phyloP scores from a whole-genome alignment of 1,139 yeast species.

The Geotrichum europaeum region DNA sequence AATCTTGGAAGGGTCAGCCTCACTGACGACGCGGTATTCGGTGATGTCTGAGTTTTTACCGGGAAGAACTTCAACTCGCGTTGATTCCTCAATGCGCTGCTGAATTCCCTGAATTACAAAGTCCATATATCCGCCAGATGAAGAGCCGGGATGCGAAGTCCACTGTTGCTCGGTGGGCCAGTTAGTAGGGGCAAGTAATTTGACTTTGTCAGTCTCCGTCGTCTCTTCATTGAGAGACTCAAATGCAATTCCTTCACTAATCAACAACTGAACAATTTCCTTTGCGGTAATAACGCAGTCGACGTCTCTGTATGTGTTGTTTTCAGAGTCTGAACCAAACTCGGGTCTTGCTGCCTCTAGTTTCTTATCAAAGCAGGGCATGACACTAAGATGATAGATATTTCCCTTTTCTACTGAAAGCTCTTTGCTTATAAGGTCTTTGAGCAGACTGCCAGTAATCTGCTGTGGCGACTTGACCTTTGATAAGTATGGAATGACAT shows the following conservation, averaged over 20 bases:
- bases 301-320: conserved; percentile 51
- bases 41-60: conserved; percentile 76
- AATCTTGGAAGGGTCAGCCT: conserved; percentile 32
- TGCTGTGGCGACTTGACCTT: conserved; percentile 85
- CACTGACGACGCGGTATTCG: conserved; percentile 54
- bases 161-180: conserved; percentile 65
- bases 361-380: conserved; percentile 98
- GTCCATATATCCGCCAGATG: conserved; percentile 75
- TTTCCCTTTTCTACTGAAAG: conserved; percentile 33
- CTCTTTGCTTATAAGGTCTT: conserved; percentile 45
- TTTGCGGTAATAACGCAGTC: conserved; percentile 92
- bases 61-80: conserved; percentile 30
- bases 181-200: conserved; percentile 41
- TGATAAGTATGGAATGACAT: conserved; percentile 53
- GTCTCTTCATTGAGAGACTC: conserved; percentile 13
- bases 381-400: conserved; percentile 74
- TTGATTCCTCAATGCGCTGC: conserved; percentile 20
- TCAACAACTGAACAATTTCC: conserved; percentile 67
- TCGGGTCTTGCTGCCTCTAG: conserved; percentile 90
- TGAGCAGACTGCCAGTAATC: conserved; percentile 75
- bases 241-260: conserved; percentile 27
- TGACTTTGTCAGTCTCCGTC: conserved; percentile 12
- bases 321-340: conserved; percentile 33
- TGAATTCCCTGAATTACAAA: conserved; percentile 32
- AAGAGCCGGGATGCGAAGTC: conserved; percentile 65